Conservation (phyloP, 345 rosid species). For the Eucalyptus dawsonii region DNA sequence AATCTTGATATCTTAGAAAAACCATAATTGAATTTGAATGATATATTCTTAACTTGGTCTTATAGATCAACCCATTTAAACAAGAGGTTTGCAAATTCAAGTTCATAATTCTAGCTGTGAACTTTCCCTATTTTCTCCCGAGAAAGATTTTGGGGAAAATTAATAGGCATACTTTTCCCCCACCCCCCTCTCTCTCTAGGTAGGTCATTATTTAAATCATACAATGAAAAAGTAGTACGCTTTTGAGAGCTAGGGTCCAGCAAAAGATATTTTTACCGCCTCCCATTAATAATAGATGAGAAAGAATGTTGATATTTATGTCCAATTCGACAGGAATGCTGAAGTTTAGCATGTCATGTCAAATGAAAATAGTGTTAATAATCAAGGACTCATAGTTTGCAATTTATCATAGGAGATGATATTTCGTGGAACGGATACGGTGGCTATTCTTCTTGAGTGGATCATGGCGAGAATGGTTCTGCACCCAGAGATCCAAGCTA, state of each 20-base stretch:
- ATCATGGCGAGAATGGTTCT: slow-evolving; percentile 50
- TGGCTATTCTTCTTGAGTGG: slow-evolving; percentile 67
- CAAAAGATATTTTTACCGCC: not conserved
- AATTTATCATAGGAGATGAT: slow-evolving; percentile 38
- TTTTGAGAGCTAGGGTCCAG: not conserved
- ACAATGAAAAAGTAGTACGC: not conserved
- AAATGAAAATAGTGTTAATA: not conserved
- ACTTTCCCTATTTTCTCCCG: not conserved
- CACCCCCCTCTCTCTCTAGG: not conserved
- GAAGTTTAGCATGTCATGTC: not conserved
- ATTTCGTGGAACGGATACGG: slow-evolving; percentile 59
- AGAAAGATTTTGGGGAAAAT: not conserved
- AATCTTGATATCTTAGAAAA: not conserved
- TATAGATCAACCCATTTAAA: not conserved
- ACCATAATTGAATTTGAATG: not conserved
- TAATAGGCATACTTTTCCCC: not conserved
- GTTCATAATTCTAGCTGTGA: not conserved
- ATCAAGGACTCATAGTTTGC: not conserved
- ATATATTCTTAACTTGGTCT: not conserved
- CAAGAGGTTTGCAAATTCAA: not conserved
- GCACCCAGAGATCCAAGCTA: slow-evolving; percentile 44
- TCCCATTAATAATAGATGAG: not conserved
- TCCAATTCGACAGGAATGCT: not conserved
- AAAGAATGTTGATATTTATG: not conserved
- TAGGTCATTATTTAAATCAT: not conserved